These are phyloP conservation scores for Pseudocercospora cruenta DNA, from an alignment of 2,329 filamentous ascomycete species.

Conservation along the genomic window DNA sequence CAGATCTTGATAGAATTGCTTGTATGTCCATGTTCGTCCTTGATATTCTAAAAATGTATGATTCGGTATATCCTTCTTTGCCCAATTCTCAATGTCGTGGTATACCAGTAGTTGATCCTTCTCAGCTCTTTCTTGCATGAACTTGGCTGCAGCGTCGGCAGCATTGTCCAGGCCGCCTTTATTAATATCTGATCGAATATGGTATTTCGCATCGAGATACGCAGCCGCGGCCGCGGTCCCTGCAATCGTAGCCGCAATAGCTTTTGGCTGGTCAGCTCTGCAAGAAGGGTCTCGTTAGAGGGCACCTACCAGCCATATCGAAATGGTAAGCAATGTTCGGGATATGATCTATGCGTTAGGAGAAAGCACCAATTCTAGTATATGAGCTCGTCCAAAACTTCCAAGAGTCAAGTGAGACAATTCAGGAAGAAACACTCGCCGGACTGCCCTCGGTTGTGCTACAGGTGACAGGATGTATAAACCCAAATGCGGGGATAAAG, in stretches of 20 bases:
- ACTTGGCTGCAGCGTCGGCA: slow-evolving; percentile 28
- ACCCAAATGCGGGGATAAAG: slow-evolving; percentile 1
- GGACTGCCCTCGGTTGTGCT: neutral
- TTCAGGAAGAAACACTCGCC: neutral
- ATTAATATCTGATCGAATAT: slow-evolving; percentile 64
- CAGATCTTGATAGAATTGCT: slow-evolving; percentile 68
- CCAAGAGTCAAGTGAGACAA: slow-evolving; percentile 4
- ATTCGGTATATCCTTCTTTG: slow-evolving; percentile 25
- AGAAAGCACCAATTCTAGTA: neutral
- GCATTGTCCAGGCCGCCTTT: slow-evolving; percentile 30
- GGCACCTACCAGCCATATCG: slow-evolving; percentile 13
- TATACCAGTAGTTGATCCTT: slow-evolving; percentile 31
- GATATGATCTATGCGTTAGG: neutral
- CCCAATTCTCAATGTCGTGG: slow-evolving; percentile 33
- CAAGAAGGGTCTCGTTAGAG: neutral
- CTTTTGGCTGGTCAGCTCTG: slow-evolving; percentile 6
- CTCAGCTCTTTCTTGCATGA: slow-evolving; percentile 25
- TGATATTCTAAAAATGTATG: slow-evolving; percentile 36
- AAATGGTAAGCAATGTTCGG: neutral
- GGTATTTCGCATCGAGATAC: slow-evolving; percentile 72
- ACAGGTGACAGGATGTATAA: slow-evolving; percentile 2
- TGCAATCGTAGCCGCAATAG: slow-evolving; percentile 32
- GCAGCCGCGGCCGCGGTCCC: slow-evolving; percentile 41
- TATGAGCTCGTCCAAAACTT: neutral
- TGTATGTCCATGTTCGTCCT: slow-evolving; percentile 66